Conservation (phyloP, 805 yeast genomes). For the Yamadazyma laniorum region DNA sequence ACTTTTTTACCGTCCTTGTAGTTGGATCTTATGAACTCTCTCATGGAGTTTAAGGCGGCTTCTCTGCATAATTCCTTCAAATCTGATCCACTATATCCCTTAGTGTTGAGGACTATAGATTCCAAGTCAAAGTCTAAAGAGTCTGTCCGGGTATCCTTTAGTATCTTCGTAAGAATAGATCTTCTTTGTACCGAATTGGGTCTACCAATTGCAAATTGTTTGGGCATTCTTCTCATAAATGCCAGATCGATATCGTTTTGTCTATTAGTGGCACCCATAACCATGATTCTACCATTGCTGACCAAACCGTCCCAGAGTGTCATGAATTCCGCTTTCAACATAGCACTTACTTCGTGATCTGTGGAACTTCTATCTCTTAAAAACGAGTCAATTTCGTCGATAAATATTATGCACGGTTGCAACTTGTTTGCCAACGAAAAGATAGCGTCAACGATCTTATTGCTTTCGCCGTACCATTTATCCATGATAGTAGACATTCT, state of each 20-base stretch:
- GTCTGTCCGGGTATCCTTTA: constrained; percentile 65
- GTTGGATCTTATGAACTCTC: constrained; percentile 75
- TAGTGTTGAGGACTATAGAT: constrained; percentile 58
- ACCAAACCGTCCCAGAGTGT: constrained; percentile 93
- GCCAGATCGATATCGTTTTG: constrained; percentile 91
- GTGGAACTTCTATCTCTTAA: constrained; percentile 76
- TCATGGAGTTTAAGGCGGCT: constrained; percentile 86
- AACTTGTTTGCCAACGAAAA: constrained; percentile 86
- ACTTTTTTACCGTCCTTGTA: constrained; percentile 37
- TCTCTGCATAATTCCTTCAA: constrained; percentile 87
- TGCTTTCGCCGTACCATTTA: constrained; percentile 96
- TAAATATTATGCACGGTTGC: constrained; percentile 91
- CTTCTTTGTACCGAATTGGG: constrained; percentile 69
- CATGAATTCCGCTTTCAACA: constrained; percentile 95
- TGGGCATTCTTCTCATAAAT: constrained; percentile 89
- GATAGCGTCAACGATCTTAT: constrained; percentile 89
- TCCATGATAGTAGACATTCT: constrained; percentile 94
- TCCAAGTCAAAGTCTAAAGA: constrained; percentile 54
- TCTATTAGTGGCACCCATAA: constrained; percentile 93
- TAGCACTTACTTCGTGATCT: constrained; percentile 95
- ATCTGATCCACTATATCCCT: constrained; percentile 81
- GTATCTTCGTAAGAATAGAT: constrained; percentile 66
- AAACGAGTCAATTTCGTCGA: constrained; percentile 95
- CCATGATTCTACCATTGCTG: constrained; percentile 75
- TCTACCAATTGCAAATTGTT: constrained; percentile 72